A percentile compares a stretch with the other conserved stretches of the same genome.
These are phyloP conservation scores for Trypanosoma melophagium DNA, from an alignment of 208 protist genomes.

Conservation along the genomic window DNA sequence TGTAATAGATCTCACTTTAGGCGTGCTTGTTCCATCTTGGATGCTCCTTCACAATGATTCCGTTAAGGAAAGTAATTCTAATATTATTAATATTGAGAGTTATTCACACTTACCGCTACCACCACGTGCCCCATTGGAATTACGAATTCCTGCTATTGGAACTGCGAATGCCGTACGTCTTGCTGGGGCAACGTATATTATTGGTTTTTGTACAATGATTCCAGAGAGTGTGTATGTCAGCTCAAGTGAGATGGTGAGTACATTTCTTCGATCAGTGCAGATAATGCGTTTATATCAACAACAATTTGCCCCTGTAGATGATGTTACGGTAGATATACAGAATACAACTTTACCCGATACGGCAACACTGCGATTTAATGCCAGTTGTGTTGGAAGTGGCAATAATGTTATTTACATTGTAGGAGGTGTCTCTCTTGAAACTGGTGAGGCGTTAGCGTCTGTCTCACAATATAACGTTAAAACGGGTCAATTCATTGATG, in stretches of 20 bases:
- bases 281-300: conserved; percentile 23
- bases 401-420: conserved; percentile 33
- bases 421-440: conserved; percentile 27
- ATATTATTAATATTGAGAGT: background rate
- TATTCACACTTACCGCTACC: background rate
- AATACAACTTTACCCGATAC: conserved; percentile 17
- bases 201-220: conserved; percentile 48
- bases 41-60: conserved; percentile 23
- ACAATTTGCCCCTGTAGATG: conserved; percentile 23
- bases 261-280: conserved; percentile 29
- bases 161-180: conserved; percentile 34
- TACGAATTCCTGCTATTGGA: conserved; percentile 38
- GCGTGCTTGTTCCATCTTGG: background rate
- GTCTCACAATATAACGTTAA: conserved; percentile 44
- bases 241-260: background rate
- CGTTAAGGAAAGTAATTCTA: background rate
- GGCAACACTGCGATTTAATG: conserved; percentile 26
- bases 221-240: conserved; percentile 18
- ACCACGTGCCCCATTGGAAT: conserved; percentile 7
- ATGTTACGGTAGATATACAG: conserved; percentile 24
- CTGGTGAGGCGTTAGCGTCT: conserved; percentile 16
- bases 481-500: conserved; percentile 40
- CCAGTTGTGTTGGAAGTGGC: conserved; percentile 30
- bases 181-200: conserved; percentile 29
- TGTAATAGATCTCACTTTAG: conserved; percentile 19